Evolutionary conservation across 2,329 filamentous ascomycete genomes (phyloP), one percentile per base, ranked within the genome.

Genomic region (Colletotrichum sp.): DNA sequence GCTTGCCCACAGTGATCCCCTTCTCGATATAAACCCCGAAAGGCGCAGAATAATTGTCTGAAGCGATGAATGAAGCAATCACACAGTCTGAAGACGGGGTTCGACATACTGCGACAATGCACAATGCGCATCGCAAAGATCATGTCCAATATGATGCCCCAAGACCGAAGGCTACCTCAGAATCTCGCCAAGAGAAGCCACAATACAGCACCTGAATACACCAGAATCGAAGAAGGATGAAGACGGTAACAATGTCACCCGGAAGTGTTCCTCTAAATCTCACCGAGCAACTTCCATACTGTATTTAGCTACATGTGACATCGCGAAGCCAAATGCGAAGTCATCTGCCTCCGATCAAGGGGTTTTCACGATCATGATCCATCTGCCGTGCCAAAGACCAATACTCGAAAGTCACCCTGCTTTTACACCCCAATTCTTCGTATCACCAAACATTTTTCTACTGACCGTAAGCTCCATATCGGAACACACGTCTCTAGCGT

Each of bases 181-280:
- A 44, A 44, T 44, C 36, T 44, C 16, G 6, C 8, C n/a, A n/a
- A n/a, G n/a, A n/a, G 10, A n/a, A 21, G n/a, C n/a, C 10, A 52
- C 10, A 4, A 2, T 49, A 1, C n/a, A 21, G 0, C n/a, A 49
- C 44, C 6, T 52, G 44, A 21, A 52, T 52, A 13, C n/a, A 13
- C n/a, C 6, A 2, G 10, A 52, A 52, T 13, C 3, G 44, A 8
- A 52, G 44, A 24, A 0, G 18, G 2, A 49, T 24, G 10, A 52
- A 21, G 44, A 52, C 44, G n/a, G n/a, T 1, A 13, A 0, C 6
- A 13, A 12, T 49, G 0, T n/a, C 39, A n/a, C 9, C 39, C 5
- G 0, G 2, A 7, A 12, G 3, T 49, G 18, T 7, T 49, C n/a
- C n/a, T n/a, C n/a, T n/a, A n/a, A n/a, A 10, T 2, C 9, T 6